Evolutionary conservation across 139 green algal species (phyloP).

Genomic region (Micromonas pusilla): DNA sequence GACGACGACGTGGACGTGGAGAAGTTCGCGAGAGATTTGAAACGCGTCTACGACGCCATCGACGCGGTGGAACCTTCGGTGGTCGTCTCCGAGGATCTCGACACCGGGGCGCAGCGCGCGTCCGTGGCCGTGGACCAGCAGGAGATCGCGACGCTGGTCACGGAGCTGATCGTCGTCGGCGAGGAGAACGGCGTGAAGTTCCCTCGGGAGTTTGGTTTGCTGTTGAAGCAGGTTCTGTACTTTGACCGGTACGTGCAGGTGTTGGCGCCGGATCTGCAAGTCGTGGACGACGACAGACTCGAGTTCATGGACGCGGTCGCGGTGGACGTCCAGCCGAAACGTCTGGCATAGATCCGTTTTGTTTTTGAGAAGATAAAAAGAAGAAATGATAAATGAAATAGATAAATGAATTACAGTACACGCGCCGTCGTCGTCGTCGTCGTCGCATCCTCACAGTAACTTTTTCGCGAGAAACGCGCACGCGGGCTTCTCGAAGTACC

Average conservation of each 20-base stretch:
- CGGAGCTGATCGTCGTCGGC: constrained; percentile 41
- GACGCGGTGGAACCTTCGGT: constrained; percentile 22
- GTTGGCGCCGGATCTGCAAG: constrained; percentile 61
- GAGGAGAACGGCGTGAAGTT: constrained; percentile 86
- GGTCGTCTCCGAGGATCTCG: constrained; percentile 1
- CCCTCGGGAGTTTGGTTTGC: constrained; percentile 86
- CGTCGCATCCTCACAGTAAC: no score
- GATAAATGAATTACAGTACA: no score
- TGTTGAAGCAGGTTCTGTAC: constrained; percentile 96
- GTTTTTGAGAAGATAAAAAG: no score
- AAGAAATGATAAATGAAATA: no score
- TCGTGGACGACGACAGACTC: constrained; percentile 60
- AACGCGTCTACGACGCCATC: constrained; percentile 45
- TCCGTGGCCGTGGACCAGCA: constrained; percentile 37
- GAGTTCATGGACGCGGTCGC: constrained; percentile 17
- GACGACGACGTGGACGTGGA: constrained; percentile 52
- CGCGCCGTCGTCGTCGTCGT: no score
- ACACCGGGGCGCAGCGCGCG: constrained; percentile 17
- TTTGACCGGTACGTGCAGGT: constrained; percentile 87
- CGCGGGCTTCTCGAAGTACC: no score
- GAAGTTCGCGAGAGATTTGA: constrained; percentile 62
- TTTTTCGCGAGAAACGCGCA: no score
- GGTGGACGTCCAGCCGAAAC: neutral
- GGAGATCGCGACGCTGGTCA: constrained; percentile 50
- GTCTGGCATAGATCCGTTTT: neutral